Conservation (phyloP, 2,329 filamentous ascomycete genomes). For the Ceratocystis lukuohia region DNA sequence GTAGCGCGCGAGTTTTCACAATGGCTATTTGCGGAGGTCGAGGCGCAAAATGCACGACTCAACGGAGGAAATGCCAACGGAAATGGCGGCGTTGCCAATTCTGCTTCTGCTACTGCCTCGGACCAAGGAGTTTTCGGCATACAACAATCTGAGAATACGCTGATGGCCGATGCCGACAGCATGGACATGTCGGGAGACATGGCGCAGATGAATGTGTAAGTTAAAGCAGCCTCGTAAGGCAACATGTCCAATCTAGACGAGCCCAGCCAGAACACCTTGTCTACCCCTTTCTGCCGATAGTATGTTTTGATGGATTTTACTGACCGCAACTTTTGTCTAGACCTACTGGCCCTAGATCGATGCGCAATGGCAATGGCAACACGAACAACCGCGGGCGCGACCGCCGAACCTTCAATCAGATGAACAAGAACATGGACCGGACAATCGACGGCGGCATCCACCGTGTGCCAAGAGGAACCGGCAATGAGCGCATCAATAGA, state of each 20-base stretch:
- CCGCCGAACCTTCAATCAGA: slow-evolving; percentile 70
- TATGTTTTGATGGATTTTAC: neutral
- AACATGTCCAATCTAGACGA: neutral
- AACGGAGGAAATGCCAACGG: slow-evolving; percentile 31
- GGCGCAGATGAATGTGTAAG: slow-evolving; percentile 46
- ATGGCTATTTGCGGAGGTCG: slow-evolving; percentile 89
- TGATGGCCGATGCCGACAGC: slow-evolving; percentile 9
- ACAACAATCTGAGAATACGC: neutral
- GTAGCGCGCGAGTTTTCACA: slow-evolving; percentile 69
- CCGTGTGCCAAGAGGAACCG: slow-evolving; percentile 58
- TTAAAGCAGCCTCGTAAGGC: slow-evolving; percentile 19
- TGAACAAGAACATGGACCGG: slow-evolving; percentile 68
- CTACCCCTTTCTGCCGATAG: neutral
- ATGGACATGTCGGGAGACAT: slow-evolving; percentile 17
- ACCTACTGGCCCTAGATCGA: slow-evolving; percentile 86
- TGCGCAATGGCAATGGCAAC: slow-evolving; percentile 52
- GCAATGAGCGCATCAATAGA: slow-evolving; percentile 62
- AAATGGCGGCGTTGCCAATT: neutral
- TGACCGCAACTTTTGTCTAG: slow-evolving; percentile 34
- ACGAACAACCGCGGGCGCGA: slow-evolving; percentile 48
- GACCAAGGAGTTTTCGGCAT: neutral
- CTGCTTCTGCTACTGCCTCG: neutral
- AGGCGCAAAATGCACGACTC: slow-evolving; percentile 48
- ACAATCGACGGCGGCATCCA: slow-evolving; percentile 62
- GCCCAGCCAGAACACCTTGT: neutral